Evolutionary conservation across 495 filamentous ascomycete species (phyloP), one percentile per base, ranked within the genome.

Genomic region (Penicillium simplicissimum): DNA sequence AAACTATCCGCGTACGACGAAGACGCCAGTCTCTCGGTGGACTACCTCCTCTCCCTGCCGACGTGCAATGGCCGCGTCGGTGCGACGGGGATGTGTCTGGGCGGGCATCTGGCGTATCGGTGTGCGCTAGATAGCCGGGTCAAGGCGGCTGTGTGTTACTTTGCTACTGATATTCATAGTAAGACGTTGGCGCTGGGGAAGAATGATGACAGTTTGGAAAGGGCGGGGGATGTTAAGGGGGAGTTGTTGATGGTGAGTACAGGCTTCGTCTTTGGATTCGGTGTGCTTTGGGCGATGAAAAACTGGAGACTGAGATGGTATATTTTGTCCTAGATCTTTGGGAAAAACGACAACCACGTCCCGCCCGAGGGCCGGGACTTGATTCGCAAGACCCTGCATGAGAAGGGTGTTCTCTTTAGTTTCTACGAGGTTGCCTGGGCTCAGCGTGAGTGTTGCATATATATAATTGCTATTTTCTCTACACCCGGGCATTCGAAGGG

Each of bases 1-100:
- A 93, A 90, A 67, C 76, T 97, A 23, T 80, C 87, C 35, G 92
- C 91, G 35, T 98, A 98, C 72, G 93, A 97, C 63, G 93, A 90
- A 75, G 94, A 98, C 71, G 85, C 90, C 23, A 81, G 75, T 23
- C 79, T 91, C 42, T 78, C 84, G n/a, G 87, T 98, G 53, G 85
- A 90, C 72, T 77, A 85, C 60, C 86, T 98, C 7, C 76, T 96
- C 43, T 82, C 82, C 14, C 82, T 96, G 11, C 79, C 82, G 8
- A 96, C 91, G 21, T 96, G 93, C 73, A 96, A 87, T 64, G 93
- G 94, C 35, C 84, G 85, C 11, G 86, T 98, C 56, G 94, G 94
- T 43, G 79, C 90, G 2, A 96, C 93, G 8, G 94, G 94, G 35
- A 98, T 98, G 94, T 97, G 94, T 73, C 86, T 98, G 4, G 94